These are phyloP conservation scores for Boletellus ananas DNA, from an alignment of 768 basidiomycete species.

Conservation along the genomic window DNA sequence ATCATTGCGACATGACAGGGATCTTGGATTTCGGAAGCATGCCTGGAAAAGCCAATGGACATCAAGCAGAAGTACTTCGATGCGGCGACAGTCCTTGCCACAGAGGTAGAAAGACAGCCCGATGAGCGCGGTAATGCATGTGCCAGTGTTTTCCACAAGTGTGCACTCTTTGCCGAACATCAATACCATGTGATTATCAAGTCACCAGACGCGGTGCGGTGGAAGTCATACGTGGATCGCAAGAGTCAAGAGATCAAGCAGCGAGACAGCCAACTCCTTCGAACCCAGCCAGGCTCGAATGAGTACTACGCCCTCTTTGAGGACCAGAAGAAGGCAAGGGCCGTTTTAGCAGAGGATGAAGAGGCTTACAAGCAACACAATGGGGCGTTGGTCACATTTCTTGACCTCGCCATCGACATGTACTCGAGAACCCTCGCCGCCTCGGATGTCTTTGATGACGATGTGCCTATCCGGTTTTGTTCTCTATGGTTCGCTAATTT, in stretches of 20 bases:
- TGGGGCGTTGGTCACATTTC: constrained; percentile 53
- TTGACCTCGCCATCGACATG: constrained; percentile 78
- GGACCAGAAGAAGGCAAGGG: constrained; percentile 41
- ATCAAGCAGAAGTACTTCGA: constrained; percentile 72
- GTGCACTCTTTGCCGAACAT: constrained; percentile 83
- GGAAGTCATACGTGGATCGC: constrained; percentile 68
- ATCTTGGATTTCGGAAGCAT: constrained; percentile 86
- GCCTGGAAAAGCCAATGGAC: constrained; percentile 69
- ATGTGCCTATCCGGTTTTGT: constrained; percentile 73
- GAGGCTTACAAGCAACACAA: constrained; percentile 39
- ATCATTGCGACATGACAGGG: constrained; percentile 49
- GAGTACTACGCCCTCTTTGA: constrained; percentile 32
- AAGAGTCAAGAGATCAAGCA: constrained; percentile 67
- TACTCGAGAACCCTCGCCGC: constrained; percentile 71
- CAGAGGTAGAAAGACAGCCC: constrained; percentile 19
- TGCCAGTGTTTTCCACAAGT: constrained; percentile 71
- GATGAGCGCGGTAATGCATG: constrained; percentile 28
- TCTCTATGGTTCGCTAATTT: constrained; percentile 94
- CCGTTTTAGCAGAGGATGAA: constrained; percentile 53
- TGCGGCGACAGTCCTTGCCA: constrained; percentile 45
- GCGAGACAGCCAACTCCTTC: constrained; percentile 37
- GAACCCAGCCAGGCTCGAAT: constrained; percentile 14
- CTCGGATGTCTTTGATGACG: constrained; percentile 72
- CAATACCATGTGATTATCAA: constrained; percentile 73
- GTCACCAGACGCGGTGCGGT: constrained; percentile 66